These are phyloP conservation scores for Sarocladium oryzae DNA, from an alignment of 2,329 filamentous ascomycete species.

Conservation along the genomic window DNA sequence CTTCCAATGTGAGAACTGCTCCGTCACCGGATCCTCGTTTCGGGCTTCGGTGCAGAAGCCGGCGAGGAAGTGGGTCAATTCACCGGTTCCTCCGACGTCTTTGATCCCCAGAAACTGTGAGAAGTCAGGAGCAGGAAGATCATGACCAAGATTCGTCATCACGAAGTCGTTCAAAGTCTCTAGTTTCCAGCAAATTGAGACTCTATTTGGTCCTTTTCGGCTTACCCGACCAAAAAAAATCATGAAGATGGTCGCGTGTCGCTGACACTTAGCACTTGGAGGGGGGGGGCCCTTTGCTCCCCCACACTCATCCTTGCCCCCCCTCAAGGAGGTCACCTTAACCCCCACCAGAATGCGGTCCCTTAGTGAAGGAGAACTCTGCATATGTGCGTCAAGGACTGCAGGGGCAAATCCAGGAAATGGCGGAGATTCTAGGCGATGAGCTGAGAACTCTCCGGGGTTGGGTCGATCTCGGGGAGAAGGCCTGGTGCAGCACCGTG, in stretches of 20 bases:
- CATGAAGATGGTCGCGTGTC: neutral
- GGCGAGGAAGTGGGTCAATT: neutral
- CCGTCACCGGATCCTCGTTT: constrained; percentile 1
- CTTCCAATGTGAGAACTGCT: neutral
- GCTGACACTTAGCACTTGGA: neutral
- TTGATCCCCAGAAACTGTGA: no score
- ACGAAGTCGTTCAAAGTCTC: no score
- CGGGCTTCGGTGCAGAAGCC: constrained; percentile 1
- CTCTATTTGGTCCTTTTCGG: neutral
- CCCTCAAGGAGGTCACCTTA: neutral
- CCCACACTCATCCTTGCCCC: neutral
- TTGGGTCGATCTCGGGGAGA: neutral
- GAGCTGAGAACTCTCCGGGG: constrained; percentile 2
- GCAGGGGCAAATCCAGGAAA: neutral
- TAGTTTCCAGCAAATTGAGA: neutral
- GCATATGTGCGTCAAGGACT: neutral
- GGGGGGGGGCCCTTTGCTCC: neutral
- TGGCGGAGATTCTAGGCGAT: neutral
- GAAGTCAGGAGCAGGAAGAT: no score
- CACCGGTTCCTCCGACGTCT: neutral
- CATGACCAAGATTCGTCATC: no score
- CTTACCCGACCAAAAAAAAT: neutral
- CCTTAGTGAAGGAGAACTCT: neutral
- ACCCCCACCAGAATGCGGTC: constrained; percentile 5
- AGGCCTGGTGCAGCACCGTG: neutral